Evolutionary conservation across 139 green algal genomes (phyloP).

Genomic region (Chlamydomonas sphaeroides): DNA sequence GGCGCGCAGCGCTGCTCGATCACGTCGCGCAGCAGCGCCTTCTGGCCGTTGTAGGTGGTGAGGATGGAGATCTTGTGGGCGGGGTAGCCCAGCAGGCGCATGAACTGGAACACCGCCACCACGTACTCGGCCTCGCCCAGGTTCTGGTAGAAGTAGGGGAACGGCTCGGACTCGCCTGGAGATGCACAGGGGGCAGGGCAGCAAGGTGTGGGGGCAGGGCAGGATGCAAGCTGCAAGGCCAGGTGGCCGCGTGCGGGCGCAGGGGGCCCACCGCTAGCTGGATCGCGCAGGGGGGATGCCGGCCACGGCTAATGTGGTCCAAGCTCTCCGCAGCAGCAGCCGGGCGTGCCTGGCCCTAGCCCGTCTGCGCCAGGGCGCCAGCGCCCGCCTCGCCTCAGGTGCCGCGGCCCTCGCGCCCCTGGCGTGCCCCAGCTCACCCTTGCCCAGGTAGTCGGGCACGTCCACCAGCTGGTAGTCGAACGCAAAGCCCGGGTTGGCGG

Average conservation of each 20-base stretch:
- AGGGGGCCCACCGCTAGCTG: too few species aligned
- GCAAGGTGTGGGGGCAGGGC: too few species aligned
- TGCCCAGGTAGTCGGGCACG: conserved; percentile 84
- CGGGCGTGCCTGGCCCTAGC: too few species aligned
- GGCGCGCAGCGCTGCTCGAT: conserved; percentile 86
- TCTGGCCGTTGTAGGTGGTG: conserved; percentile 99
- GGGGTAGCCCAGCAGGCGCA: conserved; percentile 96
- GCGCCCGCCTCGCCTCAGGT: too few species aligned
- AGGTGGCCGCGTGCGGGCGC: too few species aligned
- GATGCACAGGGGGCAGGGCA: too few species aligned
- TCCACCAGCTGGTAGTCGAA: conserved; percentile 96
- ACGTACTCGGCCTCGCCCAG: conserved; percentile 95
- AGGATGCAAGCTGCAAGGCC: too few species aligned
- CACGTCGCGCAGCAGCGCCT: conserved; percentile 93
- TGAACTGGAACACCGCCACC: conserved; percentile 86
- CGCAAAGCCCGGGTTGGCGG: conserved; percentile 91
- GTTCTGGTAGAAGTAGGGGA: conserved; percentile 97
- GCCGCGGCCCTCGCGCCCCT: too few species aligned
- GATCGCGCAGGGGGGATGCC: too few species aligned
- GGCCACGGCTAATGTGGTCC: too few species aligned
- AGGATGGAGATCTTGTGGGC: conserved; percentile 93
- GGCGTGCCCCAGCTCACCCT: background rate
- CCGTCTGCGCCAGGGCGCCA: too few species aligned
- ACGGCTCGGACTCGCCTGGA: conserved; percentile 81
- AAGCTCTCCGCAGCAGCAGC: too few species aligned